phyloP scores from a whole-genome alignment of 345 rosid genomes.

The Linum usitatissimum region DNA sequence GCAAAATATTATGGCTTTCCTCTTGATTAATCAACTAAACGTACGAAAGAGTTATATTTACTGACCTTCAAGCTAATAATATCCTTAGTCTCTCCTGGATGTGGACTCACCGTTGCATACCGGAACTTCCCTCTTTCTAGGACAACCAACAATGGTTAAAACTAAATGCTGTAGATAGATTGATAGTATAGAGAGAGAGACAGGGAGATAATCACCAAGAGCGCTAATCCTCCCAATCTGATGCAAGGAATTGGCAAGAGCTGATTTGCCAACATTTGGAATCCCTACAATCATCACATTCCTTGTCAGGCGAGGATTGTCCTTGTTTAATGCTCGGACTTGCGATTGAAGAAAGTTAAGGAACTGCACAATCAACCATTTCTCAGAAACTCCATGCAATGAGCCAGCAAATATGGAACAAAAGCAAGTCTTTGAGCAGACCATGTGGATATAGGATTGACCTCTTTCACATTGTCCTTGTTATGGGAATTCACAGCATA shows the following conservation, averaged over 20 bases:
- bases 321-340: conserved; percentile 47
- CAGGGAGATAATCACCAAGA: conserved; percentile 29
- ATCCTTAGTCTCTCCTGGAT: conserved; percentile 80
- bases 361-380: conserved; percentile 29
- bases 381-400: neutral
- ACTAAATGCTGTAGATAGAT: neutral
- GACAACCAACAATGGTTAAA: neutral
- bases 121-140: conserved; percentile 75
- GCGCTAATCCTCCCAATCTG: conserved; percentile 77
- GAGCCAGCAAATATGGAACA: neutral
- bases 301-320: conserved; percentile 32
- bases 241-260: conserved; percentile 72
- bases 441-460: conserved; percentile 5
- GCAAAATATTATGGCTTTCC: neutral
- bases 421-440: neutral
- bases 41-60: neutral
- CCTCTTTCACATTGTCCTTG: conserved; percentile 58
- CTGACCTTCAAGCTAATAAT: conserved; percentile 77
- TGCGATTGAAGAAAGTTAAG: conserved; percentile 65
- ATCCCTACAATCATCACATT: conserved; percentile 67
- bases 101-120: conserved; percentile 56
- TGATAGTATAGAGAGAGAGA: neutral
- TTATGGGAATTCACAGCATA: conserved; percentile 71
- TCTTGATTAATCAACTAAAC: neutral
- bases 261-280: conserved; percentile 87